These are phyloP conservation scores for Pseudopediastrum boryanum DNA, from an alignment of 139 green algal species.

Conservation along the genomic window DNA sequence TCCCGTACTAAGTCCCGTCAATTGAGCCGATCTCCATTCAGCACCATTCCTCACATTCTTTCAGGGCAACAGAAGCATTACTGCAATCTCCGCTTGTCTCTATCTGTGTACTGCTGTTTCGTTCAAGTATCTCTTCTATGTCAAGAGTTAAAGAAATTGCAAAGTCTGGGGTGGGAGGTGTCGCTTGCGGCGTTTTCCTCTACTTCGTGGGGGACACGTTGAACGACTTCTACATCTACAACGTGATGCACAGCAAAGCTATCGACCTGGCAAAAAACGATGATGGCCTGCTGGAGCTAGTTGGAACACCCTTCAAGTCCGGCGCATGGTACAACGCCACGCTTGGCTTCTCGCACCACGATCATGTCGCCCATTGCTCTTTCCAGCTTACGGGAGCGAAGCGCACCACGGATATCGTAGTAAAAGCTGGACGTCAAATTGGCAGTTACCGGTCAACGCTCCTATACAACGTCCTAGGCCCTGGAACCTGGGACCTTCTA, in stretches of 20 bases:
- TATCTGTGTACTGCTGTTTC: no score
- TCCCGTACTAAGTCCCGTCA: no score
- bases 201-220: slow-evolving; percentile 30
- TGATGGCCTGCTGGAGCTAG: background rate
- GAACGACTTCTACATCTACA: slow-evolving; percentile 25
- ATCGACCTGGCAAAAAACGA: slow-evolving; percentile 4
- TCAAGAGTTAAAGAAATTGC: no score
- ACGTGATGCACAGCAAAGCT: slow-evolving; percentile 4
- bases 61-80: no score
- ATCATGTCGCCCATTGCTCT: slow-evolving; percentile 22
- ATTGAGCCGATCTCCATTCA: no score
- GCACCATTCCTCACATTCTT: no score
- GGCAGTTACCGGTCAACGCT: slow-evolving; percentile 3
- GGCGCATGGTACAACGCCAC: slow-evolving; percentile 35
- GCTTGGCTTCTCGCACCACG: slow-evolving; percentile 22
- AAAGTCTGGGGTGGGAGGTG: slow-evolving; percentile 2
- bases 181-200: background rate
- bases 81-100: no score
- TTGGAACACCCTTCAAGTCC: slow-evolving; percentile 10
- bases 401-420: slow-evolving; percentile 23
- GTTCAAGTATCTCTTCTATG: no score
- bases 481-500: slow-evolving; percentile 14
- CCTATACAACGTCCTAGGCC: slow-evolving; percentile 28
- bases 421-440: slow-evolving; percentile 12
- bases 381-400: slow-evolving; percentile 30